Percentiles rank a stretch among this genome's conserved stretches.
Evolutionary conservation across 257 asterid species (phyloP).

Genomic region (Knoxia roxburghii): DNA sequence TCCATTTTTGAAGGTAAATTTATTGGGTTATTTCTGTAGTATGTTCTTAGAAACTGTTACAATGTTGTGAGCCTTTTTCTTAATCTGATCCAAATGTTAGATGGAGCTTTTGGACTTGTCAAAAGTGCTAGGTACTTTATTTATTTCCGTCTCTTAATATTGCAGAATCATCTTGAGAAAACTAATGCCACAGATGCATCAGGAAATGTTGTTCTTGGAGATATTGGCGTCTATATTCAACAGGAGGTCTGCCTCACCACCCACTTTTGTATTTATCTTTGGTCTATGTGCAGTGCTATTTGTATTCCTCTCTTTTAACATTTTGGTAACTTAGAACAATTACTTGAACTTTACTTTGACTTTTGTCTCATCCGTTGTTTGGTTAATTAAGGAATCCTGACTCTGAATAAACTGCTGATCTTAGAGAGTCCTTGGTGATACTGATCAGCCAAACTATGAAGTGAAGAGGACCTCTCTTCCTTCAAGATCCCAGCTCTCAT

Average conservation of each 20-base stretch:
- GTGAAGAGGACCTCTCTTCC: slow-evolving; percentile 1
- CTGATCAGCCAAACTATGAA: not conserved
- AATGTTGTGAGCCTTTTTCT: not conserved
- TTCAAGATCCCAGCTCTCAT: not conserved
- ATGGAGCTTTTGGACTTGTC: not conserved
- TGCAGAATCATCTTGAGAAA: slow-evolving; percentile 70
- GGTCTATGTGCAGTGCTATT: slow-evolving; percentile 1
- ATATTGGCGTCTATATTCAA: slow-evolving; percentile 77
- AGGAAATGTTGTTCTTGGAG: slow-evolving; percentile 76
- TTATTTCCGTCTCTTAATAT: slow-evolving; percentile 2
- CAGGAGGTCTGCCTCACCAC: slow-evolving; percentile 58
- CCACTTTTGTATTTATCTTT: slow-evolving; percentile 7
- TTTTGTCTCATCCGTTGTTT: not conserved
- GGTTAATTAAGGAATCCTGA: not conserved
- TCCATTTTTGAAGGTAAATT: slow-evolving; percentile 1
- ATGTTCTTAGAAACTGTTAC: not conserved
- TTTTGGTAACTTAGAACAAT: not conserved
- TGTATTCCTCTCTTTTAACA: slow-evolving; percentile 1
- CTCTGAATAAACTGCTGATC: not conserved
- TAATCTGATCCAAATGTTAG: not conserved
- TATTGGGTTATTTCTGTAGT: not conserved
- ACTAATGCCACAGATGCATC: slow-evolving; percentile 89
- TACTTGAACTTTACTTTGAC: not conserved
- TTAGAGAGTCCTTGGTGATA: not conserved
- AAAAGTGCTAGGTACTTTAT: not conserved